Evolutionary conservation across 768 basidiomycete species (phyloP), one percentile per base, ranked within the genome.

Genomic region (Tylopilus intermedius): DNA sequence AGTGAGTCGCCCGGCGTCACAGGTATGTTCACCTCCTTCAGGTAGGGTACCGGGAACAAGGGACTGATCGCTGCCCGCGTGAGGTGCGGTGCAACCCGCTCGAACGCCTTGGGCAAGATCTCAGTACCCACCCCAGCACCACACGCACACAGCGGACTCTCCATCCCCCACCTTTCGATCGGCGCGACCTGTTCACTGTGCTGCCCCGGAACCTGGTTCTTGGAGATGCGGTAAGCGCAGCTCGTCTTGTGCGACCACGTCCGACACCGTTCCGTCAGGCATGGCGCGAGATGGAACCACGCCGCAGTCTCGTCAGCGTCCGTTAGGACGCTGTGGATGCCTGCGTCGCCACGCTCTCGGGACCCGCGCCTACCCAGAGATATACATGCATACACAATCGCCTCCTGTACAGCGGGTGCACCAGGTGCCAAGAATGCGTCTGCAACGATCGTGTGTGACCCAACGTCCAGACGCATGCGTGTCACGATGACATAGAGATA

Each of bases 241-340:
- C 26, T 60, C 64, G 30, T 44, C 24, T 59, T 79, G 79, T 84
- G 83, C 3, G 67, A 54, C 81, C 81, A 83, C 3, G 68, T 71
- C 33, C 80, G 75, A 53, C 80, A 81, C n/a, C 79, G 75, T 58
- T 84, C 82, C 0, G 70, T 76, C 45, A 80, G 61, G 5, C 69
- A 70, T 5, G 81, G 81, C 3, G 83, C 62, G 32, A 82, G 71
- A 45, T 75, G 72, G 56, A 73, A 75, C 82, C 80, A 84, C 3
- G 70, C 71, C 21, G 46, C 53, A 8, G 57, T 46, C 39, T 64
- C 62, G 38, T 62, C 51, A 10, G 51, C 46, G 7, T 58, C 50
- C 0, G 62, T 63, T 7, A 3, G 5, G 14, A 54, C 47, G 44
- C 14, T 27, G 39, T n/a, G 26, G 53, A 73, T 54, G 4, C 50